Evolutionary conservation across 345 rosid genomes (phyloP).

Genomic region (Hypericum perforatum): DNA sequence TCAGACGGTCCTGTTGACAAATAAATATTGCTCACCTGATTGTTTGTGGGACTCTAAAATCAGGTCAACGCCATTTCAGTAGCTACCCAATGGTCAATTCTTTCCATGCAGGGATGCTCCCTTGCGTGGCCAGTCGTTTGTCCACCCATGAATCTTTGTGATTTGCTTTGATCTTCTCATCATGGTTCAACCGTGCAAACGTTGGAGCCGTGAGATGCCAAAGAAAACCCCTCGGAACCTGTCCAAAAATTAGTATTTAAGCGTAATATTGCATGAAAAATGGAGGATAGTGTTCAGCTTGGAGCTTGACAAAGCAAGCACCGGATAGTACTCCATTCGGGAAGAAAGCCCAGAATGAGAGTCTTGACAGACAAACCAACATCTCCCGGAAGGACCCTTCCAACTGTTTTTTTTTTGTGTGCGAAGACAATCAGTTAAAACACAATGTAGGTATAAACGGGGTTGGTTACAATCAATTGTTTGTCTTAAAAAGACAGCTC

Average conservation of each 20-base stretch:
- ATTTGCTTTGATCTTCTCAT: slow-evolving; percentile 67
- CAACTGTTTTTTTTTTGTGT: slow-evolving; percentile 30
- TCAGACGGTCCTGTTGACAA: too few relatives aligned
- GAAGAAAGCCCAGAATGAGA: slow-evolving; percentile 91
- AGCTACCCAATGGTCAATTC: slow-evolving; percentile 18
- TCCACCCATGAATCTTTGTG: slow-evolving; percentile 84
- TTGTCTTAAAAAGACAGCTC: slow-evolving; percentile 19
- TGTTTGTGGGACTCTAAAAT: too few relatives aligned
- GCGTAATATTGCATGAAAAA: too few relatives aligned
- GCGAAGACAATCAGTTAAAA: not conserved
- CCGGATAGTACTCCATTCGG: slow-evolving; percentile 66
- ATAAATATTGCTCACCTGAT: too few relatives aligned
- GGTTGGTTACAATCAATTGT: too few relatives aligned
- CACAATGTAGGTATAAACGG: not conserved
- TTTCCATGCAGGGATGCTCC: slow-evolving; percentile 78
- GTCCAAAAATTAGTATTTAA: not conserved
- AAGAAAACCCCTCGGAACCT: slow-evolving; percentile 82
- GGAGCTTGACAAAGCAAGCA: slow-evolving; percentile 3
- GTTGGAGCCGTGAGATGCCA: slow-evolving; percentile 62
- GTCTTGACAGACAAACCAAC: slow-evolving; percentile 38
- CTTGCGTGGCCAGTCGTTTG: slow-evolving; percentile 91
- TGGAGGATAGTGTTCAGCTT: too few relatives aligned
- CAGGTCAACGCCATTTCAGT: too few relatives aligned
- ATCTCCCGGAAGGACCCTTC: slow-evolving; percentile 72
- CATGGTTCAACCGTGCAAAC: slow-evolving; percentile 86